Percentiles rank a stretch among this genome's conserved stretches.
These are phyloP conservation scores for Brassica hybrid DNA, from an alignment of 441 rosid species.

Conservation along the genomic window DNA sequence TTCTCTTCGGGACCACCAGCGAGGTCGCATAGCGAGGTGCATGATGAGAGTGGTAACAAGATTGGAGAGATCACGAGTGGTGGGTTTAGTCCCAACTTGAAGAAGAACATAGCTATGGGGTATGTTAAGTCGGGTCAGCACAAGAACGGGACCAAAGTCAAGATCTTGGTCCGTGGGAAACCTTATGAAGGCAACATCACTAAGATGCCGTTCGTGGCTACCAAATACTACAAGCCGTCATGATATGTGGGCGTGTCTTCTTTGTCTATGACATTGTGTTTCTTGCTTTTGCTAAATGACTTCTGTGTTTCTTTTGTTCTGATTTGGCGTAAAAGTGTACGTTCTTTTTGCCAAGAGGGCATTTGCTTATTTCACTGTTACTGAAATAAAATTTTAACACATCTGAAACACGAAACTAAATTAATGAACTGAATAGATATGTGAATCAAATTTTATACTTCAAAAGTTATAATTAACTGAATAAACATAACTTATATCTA, in stretches of 20 bases:
- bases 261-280: slow-evolving; percentile 26
- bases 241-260: slow-evolving; percentile 31
- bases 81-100: slow-evolving; percentile 94
- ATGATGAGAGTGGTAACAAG: slow-evolving; percentile 67
- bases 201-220: slow-evolving; percentile 94
- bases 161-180: slow-evolving; percentile 84
- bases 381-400: slow-evolving; percentile 32
- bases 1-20: slow-evolving; percentile 91
- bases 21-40: slow-evolving; percentile 90
- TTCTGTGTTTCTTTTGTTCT: slow-evolving; percentile 16
- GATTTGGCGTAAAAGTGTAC: slow-evolving; percentile 34
- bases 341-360: slow-evolving; percentile 28
- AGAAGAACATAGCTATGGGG: slow-evolving; percentile 98
- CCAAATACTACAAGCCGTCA: slow-evolving; percentile 89
- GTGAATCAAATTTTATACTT: not conserved
- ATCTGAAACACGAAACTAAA: slow-evolving; percentile 1
- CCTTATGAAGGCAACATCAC: slow-evolving; percentile 81
- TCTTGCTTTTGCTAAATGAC: slow-evolving; percentile 30
- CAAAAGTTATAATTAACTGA: too few species aligned
- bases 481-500: too few species aligned
- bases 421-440: not conserved
- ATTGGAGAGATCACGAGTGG: slow-evolving; percentile 96
- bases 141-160: slow-evolving; percentile 82
- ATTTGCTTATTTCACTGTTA: slow-evolving; percentile 21
- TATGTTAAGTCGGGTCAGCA: slow-evolving; percentile 91